Conservation (phyloP, 257 asterid genomes). For the Linderniella brevidens region DNA sequence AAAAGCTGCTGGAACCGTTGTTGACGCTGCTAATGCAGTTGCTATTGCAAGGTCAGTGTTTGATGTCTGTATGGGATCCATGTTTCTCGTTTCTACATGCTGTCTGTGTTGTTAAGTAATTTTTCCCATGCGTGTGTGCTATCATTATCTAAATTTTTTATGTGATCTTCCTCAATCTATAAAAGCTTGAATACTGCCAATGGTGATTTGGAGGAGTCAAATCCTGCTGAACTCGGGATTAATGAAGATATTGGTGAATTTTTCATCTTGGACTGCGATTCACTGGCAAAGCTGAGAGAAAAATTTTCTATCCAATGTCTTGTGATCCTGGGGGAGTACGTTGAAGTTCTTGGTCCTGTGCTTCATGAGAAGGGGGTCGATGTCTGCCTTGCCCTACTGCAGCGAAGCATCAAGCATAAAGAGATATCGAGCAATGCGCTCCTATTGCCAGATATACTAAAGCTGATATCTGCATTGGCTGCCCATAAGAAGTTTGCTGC, state of each 20-base stretch:
- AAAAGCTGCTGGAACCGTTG: slow-evolving; percentile 73
- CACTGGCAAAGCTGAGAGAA: slow-evolving; percentile 83
- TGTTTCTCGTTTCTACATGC: slow-evolving; percentile 6
- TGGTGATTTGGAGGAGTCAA: slow-evolving; percentile 35
- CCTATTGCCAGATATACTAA: slow-evolving; percentile 73
- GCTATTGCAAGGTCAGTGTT: slow-evolving; percentile 47
- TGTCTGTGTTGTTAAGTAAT: slow-evolving; percentile 1
- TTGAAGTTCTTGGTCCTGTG: slow-evolving; percentile 98
- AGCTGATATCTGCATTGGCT: slow-evolving; percentile 79
- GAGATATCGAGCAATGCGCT: slow-evolving; percentile 31
- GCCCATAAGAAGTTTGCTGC: slow-evolving; percentile 95
- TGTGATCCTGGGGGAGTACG: slow-evolving; percentile 79
- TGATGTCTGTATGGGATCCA: slow-evolving; percentile 10
- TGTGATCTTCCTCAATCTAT: slow-evolving; percentile 8
- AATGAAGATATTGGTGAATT: slow-evolving; percentile 51
- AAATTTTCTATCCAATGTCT: slow-evolving; percentile 92
- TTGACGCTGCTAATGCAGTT: slow-evolving; percentile 81
- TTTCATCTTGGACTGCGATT: slow-evolving; percentile 36
- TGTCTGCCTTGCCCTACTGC: slow-evolving; percentile 76
- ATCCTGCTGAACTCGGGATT: slow-evolving; percentile 30
- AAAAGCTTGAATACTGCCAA: slow-evolving; percentile 34
- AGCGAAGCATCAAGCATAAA: slow-evolving; percentile 45
- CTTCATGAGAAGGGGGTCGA: slow-evolving; percentile 96
- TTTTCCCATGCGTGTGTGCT: slow-evolving; percentile 4
- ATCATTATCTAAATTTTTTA: neutral